Evolutionary conservation across 202 grass and related monocot species (phyloP).

Genomic region (Brachypodium distachyon): DNA sequence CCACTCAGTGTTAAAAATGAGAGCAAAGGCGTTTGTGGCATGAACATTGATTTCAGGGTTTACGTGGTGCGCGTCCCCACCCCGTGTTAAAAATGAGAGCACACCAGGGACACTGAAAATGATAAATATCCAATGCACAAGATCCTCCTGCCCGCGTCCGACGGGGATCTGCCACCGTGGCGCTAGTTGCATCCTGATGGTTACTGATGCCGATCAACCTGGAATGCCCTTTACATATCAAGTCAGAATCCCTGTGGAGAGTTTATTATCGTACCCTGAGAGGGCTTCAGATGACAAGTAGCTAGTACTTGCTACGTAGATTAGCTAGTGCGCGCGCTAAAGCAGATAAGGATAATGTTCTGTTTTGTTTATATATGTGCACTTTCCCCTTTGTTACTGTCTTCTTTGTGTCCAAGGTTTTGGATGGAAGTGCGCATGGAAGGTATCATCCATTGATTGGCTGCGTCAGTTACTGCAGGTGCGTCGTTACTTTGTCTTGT

Average conservation of each 20-base stretch:
- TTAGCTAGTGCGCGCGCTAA: neutral
- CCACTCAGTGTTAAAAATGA: too few species aligned
- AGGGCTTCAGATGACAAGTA: neutral
- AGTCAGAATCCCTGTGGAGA: neutral
- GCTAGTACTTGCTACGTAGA: too few species aligned
- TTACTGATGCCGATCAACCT: neutral
- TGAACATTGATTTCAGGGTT: too few species aligned
- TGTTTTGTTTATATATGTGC: neutral
- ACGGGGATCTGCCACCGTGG: neutral
- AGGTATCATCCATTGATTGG: neutral
- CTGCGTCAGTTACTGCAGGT: neutral
- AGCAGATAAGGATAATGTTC: neutral
- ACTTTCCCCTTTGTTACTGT: neutral
- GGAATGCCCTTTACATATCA: neutral
- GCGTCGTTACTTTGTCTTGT: too few species aligned
- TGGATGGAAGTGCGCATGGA: neutral
- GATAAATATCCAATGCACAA: neutral
- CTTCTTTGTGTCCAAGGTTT: neutral
- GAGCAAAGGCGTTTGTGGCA: too few species aligned
- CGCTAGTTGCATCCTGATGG: neutral
- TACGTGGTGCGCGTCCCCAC: neutral
- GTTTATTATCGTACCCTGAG: neutral
- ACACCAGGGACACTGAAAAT: too few species aligned
- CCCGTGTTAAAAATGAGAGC: neutral
- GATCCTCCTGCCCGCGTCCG: neutral